These are phyloP conservation scores for Endogone sp. DNA, from an alignment of 192 early-diverging fungal species.

Conservation along the genomic window DNA sequence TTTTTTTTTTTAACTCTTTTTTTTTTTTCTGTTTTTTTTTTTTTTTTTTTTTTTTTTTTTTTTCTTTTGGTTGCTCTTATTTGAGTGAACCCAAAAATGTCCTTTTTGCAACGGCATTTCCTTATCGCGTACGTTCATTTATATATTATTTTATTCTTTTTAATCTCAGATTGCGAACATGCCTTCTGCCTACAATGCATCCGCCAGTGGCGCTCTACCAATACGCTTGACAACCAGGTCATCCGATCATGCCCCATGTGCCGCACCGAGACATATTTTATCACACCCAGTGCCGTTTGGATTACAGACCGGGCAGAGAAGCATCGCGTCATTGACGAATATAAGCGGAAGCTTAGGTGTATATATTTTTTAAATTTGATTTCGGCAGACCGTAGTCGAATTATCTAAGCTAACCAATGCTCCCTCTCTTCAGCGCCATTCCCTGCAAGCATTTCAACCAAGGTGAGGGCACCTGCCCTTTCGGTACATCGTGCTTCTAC, in stretches of 20 bases:
- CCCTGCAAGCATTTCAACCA: conserved; percentile 20
- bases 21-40: no score
- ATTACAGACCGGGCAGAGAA: conserved; percentile 19
- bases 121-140: neutral
- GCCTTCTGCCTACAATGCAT: conserved; percentile 24
- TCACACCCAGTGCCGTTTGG: conserved; percentile 21
- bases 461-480: conserved; percentile 21
- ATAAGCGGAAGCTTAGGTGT: conserved; percentile 19
- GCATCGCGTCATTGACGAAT: conserved; percentile 12
- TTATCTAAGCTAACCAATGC: no score
- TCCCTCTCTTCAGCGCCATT: conserved; percentile 6
- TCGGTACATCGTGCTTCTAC: conserved; percentile 23
- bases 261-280: conserved; percentile 11
- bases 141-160: neutral
- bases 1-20: no score
- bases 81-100: no score
- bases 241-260: conserved; percentile 18
- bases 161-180: conserved; percentile 20
- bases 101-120: no score
- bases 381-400: no score
- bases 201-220: conserved; percentile 18
- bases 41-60: neutral
- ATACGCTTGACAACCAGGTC: conserved; percentile 15
- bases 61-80: no score
- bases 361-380: conserved; percentile 1